Evolutionary conservation across 352 stramenopile genomes (phyloP), one percentile per base, ranked within the genome.

Genomic region (Globisporangium nunn): DNA sequence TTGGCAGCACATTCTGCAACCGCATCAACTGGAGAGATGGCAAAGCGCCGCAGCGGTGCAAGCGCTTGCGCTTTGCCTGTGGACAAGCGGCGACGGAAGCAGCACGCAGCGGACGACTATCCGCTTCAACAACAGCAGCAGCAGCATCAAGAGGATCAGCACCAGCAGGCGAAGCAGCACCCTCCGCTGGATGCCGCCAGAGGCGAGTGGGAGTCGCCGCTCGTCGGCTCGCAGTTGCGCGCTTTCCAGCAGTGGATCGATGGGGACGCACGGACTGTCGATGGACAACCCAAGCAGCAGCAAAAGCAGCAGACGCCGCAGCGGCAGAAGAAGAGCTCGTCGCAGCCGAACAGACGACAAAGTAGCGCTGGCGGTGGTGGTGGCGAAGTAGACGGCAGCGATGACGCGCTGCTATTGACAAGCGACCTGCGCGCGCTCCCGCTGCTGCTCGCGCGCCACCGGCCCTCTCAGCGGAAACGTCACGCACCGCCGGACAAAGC

Each of bases 401-500:
- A 58, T 5, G 37, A n/a, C n/a, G n/a, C n/a, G n/a, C n/a, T 33
- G 30, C 18, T 52, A 17, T 4, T 35, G n/a, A n/a, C 30, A 10
- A 23, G 7, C 6, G 47, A 55, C 17, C 30, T 48, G 18, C 39
- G 70, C 2, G 68, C 68, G 23, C 57, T 90, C 10, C 75, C 77
- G 11, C 37, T 43, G 35, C 46, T 61, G 31, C 67, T 84, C 29
- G 45, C 51, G 18, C 74, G 68, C 12, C 54, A 63, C 0, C 53
- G 56, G 1, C 37, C 37, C 5, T 3, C 11, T 10, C 15, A 43
- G 37, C 37, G 2, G 58, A 15, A 28, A 39, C 4, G 7, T 7
- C 40, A 0, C 28, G 44, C 23, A 80, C 74, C 54, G 59, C 72
- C n/a, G n/a, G n/a, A n/a, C 12, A 78, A 77, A 59, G 66, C 45